A percentile compares a stretch with the other conserved stretches of the same genome.
Evolutionary conservation across 2,329 filamentous ascomycete species (phyloP).

Genomic region (Epichloe gansuensis): DNA sequence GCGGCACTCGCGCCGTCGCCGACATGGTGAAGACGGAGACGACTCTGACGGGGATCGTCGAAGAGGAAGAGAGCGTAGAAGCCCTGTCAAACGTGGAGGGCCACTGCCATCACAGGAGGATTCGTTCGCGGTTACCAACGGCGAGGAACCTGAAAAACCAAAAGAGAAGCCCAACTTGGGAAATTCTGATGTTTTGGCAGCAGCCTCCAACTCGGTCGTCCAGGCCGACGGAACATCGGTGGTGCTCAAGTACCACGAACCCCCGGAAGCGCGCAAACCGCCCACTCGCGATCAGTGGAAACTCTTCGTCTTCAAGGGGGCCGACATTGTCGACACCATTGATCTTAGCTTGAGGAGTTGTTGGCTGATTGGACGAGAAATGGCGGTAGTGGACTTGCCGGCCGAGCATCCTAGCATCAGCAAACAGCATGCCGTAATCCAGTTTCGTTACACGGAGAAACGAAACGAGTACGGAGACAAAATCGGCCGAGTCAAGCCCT

Average conservation of each 20-base stretch:
- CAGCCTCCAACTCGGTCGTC: conserved; percentile 66
- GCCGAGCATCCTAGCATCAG: conserved; percentile 87
- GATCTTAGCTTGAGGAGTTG: conserved; percentile 65
- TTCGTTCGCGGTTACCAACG: conserved; percentile 43
- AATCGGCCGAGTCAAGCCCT: conserved; percentile 67
- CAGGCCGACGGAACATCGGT: conserved; percentile 63
- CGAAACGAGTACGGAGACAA: conserved; percentile 80
- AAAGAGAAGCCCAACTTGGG: conserved; percentile 85
- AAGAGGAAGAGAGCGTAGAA: conserved; percentile 6
- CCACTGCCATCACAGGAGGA: conserved; percentile 48
- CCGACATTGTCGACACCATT: conserved; percentile 69
- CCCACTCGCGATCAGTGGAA: conserved; percentile 69
- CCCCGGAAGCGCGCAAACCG: conserved; percentile 81
- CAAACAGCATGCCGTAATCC: conserved; percentile 90
- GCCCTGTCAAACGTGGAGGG: conserved; percentile 23
- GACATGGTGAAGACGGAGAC: conserved; percentile 8
- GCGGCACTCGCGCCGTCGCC: conserved; percentile 14
- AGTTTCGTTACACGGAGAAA: conserved; percentile 78
- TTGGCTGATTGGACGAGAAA: conserved; percentile 80
- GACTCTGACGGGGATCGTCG: conserved; percentile 12
- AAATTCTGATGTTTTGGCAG: conserved; percentile 68
- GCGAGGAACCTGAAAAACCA: conserved; percentile 37
- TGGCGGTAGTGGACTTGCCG: conserved; percentile 65
- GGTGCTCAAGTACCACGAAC: conserved; percentile 91
- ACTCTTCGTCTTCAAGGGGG: conserved; percentile 82